Evolutionary conservation across 202 grass and related monocot species (phyloP).

Genomic region (Setaria italica): DNA sequence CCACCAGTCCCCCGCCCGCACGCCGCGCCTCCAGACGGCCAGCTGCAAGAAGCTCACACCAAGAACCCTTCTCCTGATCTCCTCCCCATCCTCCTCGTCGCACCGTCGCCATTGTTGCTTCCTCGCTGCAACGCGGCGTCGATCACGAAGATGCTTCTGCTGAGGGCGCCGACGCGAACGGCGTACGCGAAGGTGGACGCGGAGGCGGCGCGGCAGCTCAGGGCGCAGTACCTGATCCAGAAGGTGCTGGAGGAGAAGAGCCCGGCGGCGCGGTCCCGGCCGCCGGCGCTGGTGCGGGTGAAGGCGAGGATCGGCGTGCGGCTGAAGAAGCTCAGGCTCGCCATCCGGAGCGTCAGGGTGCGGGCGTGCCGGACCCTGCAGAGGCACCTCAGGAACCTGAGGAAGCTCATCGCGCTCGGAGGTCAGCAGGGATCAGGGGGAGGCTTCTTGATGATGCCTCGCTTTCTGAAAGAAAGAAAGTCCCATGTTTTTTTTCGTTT

Average conservation of each 20-base stretch:
- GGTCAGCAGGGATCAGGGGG: constrained; percentile 8
- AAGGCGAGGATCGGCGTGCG: constrained; percentile 53
- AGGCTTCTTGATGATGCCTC: constrained; percentile 2
- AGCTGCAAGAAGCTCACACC: constrained; percentile 45
- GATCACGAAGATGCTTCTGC: constrained; percentile 43
- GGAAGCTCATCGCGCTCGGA: constrained; percentile 20
- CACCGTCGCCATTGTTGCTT: background rate
- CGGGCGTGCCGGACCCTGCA: constrained; percentile 48
- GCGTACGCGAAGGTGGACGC: constrained; percentile 70
- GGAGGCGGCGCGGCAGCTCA: constrained; percentile 57
- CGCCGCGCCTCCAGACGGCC: background rate
- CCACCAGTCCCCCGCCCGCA: too few species aligned
- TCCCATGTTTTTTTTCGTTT: background rate
- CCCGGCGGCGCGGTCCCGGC: constrained; percentile 19
- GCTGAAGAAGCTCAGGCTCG: constrained; percentile 63
- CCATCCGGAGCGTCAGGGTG: constrained; percentile 40
- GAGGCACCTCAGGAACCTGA: constrained; percentile 54
- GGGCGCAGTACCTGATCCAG: constrained; percentile 76
- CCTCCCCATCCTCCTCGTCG: background rate
- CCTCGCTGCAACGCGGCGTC: background rate
- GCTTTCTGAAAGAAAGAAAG: background rate
- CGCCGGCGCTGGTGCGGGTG: constrained; percentile 13
- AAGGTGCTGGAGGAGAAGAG: constrained; percentile 67
- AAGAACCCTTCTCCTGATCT: background rate
- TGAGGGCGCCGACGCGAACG: constrained; percentile 33